A percentile compares a stretch with the other conserved stretches of the same genome.
These are phyloP conservation scores for Crithidia thermophila DNA, from an alignment of 208 protist genomes.

Conservation along the genomic window DNA sequence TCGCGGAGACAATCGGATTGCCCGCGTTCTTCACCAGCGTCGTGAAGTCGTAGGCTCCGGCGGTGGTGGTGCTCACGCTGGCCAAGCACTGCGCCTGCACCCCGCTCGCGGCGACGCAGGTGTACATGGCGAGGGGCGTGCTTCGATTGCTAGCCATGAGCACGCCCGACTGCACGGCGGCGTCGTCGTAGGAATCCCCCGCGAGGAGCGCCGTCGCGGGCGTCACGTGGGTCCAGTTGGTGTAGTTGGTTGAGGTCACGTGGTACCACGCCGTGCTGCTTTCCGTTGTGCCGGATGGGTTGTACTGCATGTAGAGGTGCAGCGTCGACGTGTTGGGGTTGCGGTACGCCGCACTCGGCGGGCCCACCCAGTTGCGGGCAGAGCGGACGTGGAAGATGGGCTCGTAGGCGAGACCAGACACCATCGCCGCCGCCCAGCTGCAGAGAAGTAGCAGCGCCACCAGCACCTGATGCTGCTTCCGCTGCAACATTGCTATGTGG, in stretches of 20 bases:
- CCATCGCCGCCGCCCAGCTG: not conserved
- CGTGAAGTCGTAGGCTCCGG: slow-evolving; percentile 1
- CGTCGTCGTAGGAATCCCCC: slow-evolving; percentile 35
- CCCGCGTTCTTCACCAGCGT: slow-evolving; percentile 28
- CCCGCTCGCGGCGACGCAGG: slow-evolving; percentile 22
- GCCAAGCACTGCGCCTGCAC: slow-evolving; percentile 44
- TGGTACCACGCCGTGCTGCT: slow-evolving; percentile 45
- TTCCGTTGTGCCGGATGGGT: slow-evolving; percentile 33
- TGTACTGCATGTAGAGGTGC: slow-evolving; percentile 62
- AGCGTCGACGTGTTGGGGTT: slow-evolving; percentile 34
- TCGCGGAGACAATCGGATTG: slow-evolving; percentile 26
- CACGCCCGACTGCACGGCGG: slow-evolving; percentile 31
- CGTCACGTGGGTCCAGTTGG: slow-evolving; percentile 26
- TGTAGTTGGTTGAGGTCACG: slow-evolving; percentile 42
- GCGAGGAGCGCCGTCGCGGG: slow-evolving; percentile 21
- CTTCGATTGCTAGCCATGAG: slow-evolving; percentile 28
- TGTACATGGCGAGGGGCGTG: slow-evolving; percentile 36
- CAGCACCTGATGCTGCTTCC: too few relatives aligned
- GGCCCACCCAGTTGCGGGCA: slow-evolving; percentile 44
- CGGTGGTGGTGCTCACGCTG: slow-evolving; percentile 1
- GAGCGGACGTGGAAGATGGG: slow-evolving; percentile 49
- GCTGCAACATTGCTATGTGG: too few relatives aligned
- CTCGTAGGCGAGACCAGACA: not conserved
- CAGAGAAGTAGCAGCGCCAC: not conserved
- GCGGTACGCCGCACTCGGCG: slow-evolving; percentile 47